These are phyloP conservation scores for Ophiostoma quercus DNA, from an alignment of 2,329 filamentous ascomycete genomes.

Conservation along the genomic window DNA sequence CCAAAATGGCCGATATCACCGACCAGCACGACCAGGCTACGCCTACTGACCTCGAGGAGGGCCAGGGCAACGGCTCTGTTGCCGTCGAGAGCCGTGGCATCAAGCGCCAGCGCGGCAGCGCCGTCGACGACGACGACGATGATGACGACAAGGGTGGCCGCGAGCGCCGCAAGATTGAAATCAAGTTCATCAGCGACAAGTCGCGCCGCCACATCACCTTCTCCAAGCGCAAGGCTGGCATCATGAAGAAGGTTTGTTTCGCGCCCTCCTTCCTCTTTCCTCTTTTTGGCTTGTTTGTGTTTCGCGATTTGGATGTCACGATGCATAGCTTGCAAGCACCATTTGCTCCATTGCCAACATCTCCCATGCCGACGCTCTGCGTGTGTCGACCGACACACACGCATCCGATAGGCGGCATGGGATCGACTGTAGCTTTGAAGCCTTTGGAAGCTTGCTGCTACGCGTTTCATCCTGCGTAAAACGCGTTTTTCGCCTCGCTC, in stretches of 20 bases:
- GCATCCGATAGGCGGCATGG: neutral
- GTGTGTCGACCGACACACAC: neutral
- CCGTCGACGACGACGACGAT: conserved; percentile 90
- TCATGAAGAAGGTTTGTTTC: conserved; percentile 91
- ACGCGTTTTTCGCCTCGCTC: neutral
- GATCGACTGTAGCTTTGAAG: neutral
- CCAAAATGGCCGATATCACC: conserved; percentile 69
- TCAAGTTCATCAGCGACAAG: conserved; percentile 99
- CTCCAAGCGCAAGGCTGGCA: conserved; percentile 98
- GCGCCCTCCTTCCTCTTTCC: neutral
- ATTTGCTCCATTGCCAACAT: neutral
- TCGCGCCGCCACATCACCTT: conserved; percentile 99
- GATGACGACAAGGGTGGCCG: conserved; percentile 96
- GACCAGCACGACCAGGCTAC: conserved; percentile 73
- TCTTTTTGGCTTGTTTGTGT: conserved; percentile 1
- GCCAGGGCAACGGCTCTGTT: conserved; percentile 66
- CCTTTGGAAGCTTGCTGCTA: neutral
- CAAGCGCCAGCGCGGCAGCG: conserved; percentile 80
- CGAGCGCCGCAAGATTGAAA: conserved; percentile 99
- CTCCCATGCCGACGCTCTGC: neutral
- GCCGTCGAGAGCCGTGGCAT: conserved; percentile 70
- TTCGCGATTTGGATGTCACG: neutral
- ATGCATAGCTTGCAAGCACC: neutral
- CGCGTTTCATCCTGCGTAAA: neutral
- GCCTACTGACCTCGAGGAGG: conserved; percentile 69